phyloP scores from a whole-genome alignment of 192 early-diverging fungal species.

The Backusella tuberculispora region DNA sequence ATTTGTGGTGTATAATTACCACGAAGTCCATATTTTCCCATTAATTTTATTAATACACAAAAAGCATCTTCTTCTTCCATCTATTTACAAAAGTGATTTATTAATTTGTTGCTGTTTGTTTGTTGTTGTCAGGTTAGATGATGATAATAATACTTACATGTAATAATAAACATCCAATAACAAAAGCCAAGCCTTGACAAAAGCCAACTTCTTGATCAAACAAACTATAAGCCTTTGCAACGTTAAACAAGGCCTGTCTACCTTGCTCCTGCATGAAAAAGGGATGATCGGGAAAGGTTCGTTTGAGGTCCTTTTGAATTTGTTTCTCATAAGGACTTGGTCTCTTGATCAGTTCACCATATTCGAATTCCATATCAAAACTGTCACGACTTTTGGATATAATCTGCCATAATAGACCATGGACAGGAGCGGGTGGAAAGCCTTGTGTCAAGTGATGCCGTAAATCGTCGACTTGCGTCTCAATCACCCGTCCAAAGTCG shows the following conservation, averaged over 20 bases:
- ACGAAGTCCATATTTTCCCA: slow-evolving; percentile 88
- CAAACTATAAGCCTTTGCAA: slow-evolving; percentile 90
- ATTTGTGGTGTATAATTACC: slow-evolving; percentile 90
- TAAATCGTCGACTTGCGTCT: slow-evolving; percentile 69
- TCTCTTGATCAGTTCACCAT: slow-evolving; percentile 68
- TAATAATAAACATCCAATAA: slow-evolving; percentile 88
- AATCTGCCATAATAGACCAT: slow-evolving; percentile 93
- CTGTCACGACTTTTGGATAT: slow-evolving; percentile 79
- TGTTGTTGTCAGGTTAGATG: background rate
- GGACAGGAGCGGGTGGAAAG: slow-evolving; percentile 75
- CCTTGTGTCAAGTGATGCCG: slow-evolving; percentile 78
- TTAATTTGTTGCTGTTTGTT: background rate
- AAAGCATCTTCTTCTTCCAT: slow-evolving; percentile 98
- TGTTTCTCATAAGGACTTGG: slow-evolving; percentile 83
- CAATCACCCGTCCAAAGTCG: slow-evolving; percentile 80
- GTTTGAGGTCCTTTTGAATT: slow-evolving; percentile 86
- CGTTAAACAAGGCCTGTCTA: slow-evolving; percentile 86
- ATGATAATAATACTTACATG: slow-evolving; percentile 61
- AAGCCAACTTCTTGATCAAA: slow-evolving; percentile 97
- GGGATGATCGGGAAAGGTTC: slow-evolving; percentile 88
- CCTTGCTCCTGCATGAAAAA: slow-evolving; percentile 86
- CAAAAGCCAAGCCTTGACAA: slow-evolving; percentile 97
- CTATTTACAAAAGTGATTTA: slow-evolving; percentile 42
- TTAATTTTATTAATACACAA: slow-evolving; percentile 87
- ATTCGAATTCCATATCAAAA: slow-evolving; percentile 72